Conservation (phyloP, 768 basidiomycete species). For the Kwoniella sp. region DNA sequence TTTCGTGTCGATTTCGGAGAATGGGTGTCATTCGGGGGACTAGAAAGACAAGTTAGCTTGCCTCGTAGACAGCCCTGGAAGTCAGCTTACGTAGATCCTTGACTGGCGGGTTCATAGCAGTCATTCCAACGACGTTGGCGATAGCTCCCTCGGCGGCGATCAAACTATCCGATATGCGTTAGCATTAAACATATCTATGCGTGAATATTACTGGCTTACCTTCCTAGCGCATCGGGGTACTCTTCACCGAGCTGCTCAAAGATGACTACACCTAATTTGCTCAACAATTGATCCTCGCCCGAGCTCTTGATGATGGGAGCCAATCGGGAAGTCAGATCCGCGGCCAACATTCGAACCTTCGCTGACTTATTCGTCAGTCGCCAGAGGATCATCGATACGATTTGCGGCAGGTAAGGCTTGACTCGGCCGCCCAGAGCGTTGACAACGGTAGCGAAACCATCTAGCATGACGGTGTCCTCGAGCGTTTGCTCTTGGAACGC, state of each 20-base stretch:
- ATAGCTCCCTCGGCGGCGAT: slow-evolving; percentile 98
- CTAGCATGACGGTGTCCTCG: slow-evolving; percentile 98
- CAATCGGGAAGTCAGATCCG: slow-evolving; percentile 93
- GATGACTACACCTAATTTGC: slow-evolving; percentile 92
- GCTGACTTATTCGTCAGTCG: slow-evolving; percentile 99
- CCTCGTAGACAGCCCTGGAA: slow-evolving; percentile 5
- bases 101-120: slow-evolving; percentile 99
- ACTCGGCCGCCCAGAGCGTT: slow-evolving; percentile 92
- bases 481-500: slow-evolving; percentile 99
- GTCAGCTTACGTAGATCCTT: slow-evolving; percentile 88
- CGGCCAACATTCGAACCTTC: slow-evolving; percentile 97
- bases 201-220: slow-evolving; percentile 50
- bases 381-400: slow-evolving; percentile 98
- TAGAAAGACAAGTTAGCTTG: slow-evolving; percentile 57
- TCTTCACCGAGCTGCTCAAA: slow-evolving; percentile 99
- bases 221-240: slow-evolving; percentile 95
- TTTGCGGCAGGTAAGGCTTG: slow-evolving; percentile 97
- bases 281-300: slow-evolving; percentile 91
- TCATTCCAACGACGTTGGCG: slow-evolving; percentile 99
- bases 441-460: slow-evolving; percentile 96
- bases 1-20: slow-evolving; percentile 96
- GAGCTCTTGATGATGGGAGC: slow-evolving; percentile 99
- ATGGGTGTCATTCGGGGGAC: slow-evolving; percentile 99
- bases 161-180: slow-evolving; percentile 74
- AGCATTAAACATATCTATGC: neutral